These are phyloP conservation scores for Cutaneotrichosporon cutaneum DNA, from an alignment of 1,284 basidiomycete species.

Conservation along the genomic window DNA sequence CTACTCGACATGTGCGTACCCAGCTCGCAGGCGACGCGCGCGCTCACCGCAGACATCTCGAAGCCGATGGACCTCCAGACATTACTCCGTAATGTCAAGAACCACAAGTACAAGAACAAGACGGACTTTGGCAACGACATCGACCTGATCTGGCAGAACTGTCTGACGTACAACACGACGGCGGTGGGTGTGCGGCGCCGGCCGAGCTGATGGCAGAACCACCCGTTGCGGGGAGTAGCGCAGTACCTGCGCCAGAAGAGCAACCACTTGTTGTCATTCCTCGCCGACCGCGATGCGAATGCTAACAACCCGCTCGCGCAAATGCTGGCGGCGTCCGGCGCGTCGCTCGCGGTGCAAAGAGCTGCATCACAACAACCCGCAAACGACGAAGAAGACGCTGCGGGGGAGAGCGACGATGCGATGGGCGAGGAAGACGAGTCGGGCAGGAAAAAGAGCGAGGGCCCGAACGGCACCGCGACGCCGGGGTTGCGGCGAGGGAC, in stretches of 20 bases:
- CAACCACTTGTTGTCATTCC: slow-evolving; percentile 76
- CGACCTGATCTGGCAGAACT: slow-evolving; percentile 96
- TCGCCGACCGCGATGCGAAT: slow-evolving; percentile 82
- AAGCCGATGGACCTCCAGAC: slow-evolving; percentile 93
- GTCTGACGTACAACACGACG: slow-evolving; percentile 84
- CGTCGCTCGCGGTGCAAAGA: slow-evolving; percentile 19
- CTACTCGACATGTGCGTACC: slow-evolving; percentile 73
- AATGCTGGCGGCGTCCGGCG: slow-evolving; percentile 18
- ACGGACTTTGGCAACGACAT: slow-evolving; percentile 89
- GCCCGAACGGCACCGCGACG: slow-evolving; percentile 31
- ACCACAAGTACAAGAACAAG: slow-evolving; percentile 88
- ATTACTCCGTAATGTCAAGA: slow-evolving; percentile 88
- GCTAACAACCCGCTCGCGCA: slow-evolving; percentile 34
- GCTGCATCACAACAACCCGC: slow-evolving; percentile 21
- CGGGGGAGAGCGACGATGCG: slow-evolving; percentile 45
- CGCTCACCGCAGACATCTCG: slow-evolving; percentile 65
- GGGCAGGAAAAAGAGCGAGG: slow-evolving; percentile 14
- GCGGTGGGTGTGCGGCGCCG: slow-evolving; percentile 61
- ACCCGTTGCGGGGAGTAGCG: slow-evolving; percentile 77
- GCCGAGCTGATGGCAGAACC: slow-evolving; percentile 55
- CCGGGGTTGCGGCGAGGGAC: slow-evolving; percentile 23
- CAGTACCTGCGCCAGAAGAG: slow-evolving; percentile 71
- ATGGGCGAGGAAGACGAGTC: slow-evolving; percentile 27
- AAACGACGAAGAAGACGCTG: slow-evolving; percentile 43
- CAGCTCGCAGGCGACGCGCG: neutral